phyloP scores from a whole-genome alignment of 2,329 filamentous ascomycete genomes.

The Plectosphaerella plurivora region DNA sequence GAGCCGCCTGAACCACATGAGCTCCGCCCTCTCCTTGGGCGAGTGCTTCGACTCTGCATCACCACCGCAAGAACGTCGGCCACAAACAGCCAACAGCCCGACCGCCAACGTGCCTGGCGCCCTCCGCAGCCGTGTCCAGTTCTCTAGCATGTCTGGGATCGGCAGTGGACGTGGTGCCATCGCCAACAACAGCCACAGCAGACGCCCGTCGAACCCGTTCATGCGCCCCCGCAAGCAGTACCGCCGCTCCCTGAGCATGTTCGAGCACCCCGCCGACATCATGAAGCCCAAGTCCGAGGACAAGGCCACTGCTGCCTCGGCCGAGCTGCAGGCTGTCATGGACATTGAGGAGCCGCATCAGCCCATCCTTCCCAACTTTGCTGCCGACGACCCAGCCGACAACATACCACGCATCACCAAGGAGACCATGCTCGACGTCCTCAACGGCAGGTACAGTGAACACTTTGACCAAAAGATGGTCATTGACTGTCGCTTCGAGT shows the following conservation, averaged over 20 bases:
- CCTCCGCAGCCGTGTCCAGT: constrained; percentile 61
- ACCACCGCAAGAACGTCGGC: constrained; percentile 65
- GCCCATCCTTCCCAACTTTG: constrained; percentile 78
- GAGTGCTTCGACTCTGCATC: constrained; percentile 76
- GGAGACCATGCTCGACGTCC: constrained; percentile 76
- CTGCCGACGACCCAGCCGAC: constrained; percentile 74
- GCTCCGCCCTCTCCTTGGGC: constrained; percentile 62
- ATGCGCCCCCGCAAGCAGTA: constrained; percentile 81
- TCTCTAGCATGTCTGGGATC: constrained; percentile 51
- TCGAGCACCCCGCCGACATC: constrained; percentile 84
- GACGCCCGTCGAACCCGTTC: constrained; percentile 69
- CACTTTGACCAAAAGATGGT: constrained; percentile 78
- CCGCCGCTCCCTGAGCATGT: constrained; percentile 94
- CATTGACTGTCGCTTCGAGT: constrained; percentile 97
- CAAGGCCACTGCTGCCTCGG: constrained; percentile 40
- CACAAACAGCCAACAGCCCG: constrained; percentile 57
- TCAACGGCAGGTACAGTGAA: constrained; percentile 78
- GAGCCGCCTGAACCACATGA: constrained; percentile 18
- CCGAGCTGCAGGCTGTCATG: constrained; percentile 67
- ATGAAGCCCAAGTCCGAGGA: constrained; percentile 70
- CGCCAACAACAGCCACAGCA: constrained; percentile 64
- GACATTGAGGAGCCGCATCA: constrained; percentile 75
- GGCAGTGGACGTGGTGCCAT: constrained; percentile 65
- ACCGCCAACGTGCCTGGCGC: constrained; percentile 50
- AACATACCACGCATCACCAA: constrained; percentile 82